phyloP scores from a whole-genome alignment of 75 land plant genomes.

The Selaginella tamariscina region DNA sequence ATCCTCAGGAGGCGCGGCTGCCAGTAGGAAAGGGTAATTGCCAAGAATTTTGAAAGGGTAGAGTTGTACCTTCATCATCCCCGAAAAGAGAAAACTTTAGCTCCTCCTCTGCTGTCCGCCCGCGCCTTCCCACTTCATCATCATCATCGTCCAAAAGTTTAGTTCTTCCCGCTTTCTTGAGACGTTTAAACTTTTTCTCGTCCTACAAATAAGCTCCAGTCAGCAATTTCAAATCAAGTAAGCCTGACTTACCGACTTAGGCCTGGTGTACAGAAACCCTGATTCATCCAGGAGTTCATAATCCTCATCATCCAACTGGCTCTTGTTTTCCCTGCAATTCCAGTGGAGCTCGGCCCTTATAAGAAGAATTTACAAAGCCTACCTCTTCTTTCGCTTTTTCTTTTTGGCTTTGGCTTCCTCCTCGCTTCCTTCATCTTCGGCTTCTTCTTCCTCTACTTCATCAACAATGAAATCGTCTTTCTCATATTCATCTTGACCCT shows the following conservation, averaged over 20 bases:
- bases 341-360: not conserved
- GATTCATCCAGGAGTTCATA: constrained; percentile 75
- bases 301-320: constrained; percentile 87
- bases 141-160: constrained; percentile 61
- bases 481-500: constrained; percentile 91
- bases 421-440: constrained; percentile 36
- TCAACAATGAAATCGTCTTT: constrained; percentile 95
- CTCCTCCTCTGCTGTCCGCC: constrained; percentile 80
- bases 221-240: not conserved
- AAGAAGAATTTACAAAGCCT: not conserved
- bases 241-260: constrained; percentile 36
- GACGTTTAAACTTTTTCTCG: constrained; percentile 68
- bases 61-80: constrained; percentile 69
- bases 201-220: constrained; percentile 29
- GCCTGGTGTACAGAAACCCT: constrained; percentile 52
- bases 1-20: constrained; percentile 68
- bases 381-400: constrained; percentile 81
- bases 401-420: constrained; percentile 62
- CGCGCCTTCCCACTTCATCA: constrained; percentile 31
- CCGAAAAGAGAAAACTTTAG: constrained; percentile 76
- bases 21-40: too few relatives aligned
- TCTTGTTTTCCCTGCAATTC: constrained; percentile 47
- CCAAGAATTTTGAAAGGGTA: too few relatives aligned
- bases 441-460: constrained; percentile 73
- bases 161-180: constrained; percentile 76